Evolutionary conservation across 2,329 filamentous ascomycete genomes (phyloP).

Genomic region (Aspergillus sp.): DNA sequence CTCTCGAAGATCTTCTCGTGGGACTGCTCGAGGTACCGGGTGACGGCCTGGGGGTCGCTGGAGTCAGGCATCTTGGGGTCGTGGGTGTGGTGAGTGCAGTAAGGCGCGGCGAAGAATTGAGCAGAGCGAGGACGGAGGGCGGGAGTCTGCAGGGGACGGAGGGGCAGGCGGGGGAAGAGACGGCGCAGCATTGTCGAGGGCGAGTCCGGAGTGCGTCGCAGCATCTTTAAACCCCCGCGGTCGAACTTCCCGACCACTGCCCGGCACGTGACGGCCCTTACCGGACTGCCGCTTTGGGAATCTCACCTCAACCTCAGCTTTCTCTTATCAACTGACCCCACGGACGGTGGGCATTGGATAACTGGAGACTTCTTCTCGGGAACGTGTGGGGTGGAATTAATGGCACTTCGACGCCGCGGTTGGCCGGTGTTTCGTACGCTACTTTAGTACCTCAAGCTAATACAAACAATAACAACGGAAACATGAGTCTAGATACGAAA

Average conservation of each 20-base stretch:
- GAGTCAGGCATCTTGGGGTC: neutral
- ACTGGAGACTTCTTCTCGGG: no score
- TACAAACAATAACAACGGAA: no score
- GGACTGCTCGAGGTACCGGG: constrained; percentile 39
- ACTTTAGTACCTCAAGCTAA: no score
- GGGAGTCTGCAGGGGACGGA: neutral
- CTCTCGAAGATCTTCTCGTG: constrained; percentile 69
- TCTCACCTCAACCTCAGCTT: neutral
- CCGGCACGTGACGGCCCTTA: constrained; percentile 1
- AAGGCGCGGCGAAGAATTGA: neutral
- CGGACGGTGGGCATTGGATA: no score
- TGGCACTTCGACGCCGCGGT: no score
- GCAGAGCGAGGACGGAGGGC: neutral
- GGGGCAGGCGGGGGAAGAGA: neutral
- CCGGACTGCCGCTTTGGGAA: neutral
- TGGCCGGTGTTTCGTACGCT: no score
- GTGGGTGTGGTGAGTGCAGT: neutral
- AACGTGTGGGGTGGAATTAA: no score
- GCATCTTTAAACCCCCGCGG: constrained; percentile 1
- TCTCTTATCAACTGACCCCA: no score
- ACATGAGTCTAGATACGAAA: no score
- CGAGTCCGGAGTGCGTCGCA: neutral
- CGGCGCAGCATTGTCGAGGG: neutral
- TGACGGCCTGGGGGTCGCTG: neutral
- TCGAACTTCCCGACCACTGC: neutral